These are phyloP conservation scores for Paecilomyces fulvus DNA, from an alignment of 2,329 filamentous ascomycete species.

Conservation along the genomic window DNA sequence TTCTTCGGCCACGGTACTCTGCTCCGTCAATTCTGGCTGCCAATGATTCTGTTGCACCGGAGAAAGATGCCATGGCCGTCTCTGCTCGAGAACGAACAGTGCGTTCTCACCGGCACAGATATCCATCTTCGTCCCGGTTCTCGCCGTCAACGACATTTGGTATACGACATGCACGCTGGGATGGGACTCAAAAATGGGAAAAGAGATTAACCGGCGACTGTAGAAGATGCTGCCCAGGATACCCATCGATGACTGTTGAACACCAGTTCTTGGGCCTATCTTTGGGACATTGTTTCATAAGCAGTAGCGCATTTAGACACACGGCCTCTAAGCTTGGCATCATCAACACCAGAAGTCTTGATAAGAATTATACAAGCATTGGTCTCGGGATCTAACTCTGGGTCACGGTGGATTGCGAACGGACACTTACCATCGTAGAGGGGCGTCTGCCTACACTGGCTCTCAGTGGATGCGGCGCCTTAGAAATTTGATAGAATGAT, in stretches of 20 bases:
- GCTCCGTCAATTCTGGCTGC: neutral
- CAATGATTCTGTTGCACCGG: neutral
- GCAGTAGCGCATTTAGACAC: too few relatives aligned
- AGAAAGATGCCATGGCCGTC: neutral
- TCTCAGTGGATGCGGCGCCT: neutral
- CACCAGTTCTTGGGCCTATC: neutral
- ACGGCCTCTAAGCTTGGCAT: neutral
- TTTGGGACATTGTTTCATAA: neutral
- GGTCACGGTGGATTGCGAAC: neutral
- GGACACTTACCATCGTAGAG: neutral
- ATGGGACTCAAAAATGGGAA: neutral
- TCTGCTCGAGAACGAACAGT: too few relatives aligned
- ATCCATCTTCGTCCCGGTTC: too few relatives aligned
- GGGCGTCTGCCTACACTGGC: neutral
- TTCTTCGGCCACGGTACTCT: neutral
- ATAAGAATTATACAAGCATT: neutral
- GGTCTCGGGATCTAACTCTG: neutral
- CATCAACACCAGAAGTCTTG: neutral
- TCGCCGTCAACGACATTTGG: too few relatives aligned
- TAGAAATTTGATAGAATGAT: neutral
- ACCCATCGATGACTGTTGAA: neutral
- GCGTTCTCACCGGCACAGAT: too few relatives aligned
- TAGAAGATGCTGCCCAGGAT: neutral
- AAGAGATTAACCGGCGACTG: neutral
- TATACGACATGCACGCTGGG: too few relatives aligned